These are phyloP conservation scores for Dovyalis caffra DNA, from an alignment of 345 rosid genomes.

Conservation along the genomic window DNA sequence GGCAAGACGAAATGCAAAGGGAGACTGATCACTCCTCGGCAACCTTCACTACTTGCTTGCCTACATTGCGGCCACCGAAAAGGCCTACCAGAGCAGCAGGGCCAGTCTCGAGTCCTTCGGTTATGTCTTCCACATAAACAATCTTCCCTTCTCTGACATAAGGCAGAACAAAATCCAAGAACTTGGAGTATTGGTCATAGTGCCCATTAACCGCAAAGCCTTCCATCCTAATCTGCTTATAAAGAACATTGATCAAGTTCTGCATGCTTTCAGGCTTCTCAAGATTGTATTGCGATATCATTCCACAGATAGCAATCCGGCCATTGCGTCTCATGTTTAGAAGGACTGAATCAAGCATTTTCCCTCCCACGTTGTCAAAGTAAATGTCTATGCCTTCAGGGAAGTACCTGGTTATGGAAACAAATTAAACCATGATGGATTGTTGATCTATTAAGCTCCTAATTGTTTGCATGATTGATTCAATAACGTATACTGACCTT, in stretches of 20 bases:
- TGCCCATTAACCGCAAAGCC: constrained; percentile 18
- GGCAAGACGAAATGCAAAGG: no score
- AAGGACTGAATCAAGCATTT: constrained; percentile 56
- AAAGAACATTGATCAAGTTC: constrained; percentile 8
- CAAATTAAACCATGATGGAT: no score
- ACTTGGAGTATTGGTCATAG: constrained; percentile 13
- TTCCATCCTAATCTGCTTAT: constrained; percentile 18
- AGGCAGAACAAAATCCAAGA: constrained; percentile 22
- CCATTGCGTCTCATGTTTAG: constrained; percentile 44
- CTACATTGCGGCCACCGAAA: constrained; percentile 22
- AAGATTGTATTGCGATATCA: constrained; percentile 60
- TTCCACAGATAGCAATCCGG: constrained; percentile 45
- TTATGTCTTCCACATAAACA: constrained; percentile 27
- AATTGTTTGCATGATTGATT: no score
- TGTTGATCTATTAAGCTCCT: no score
- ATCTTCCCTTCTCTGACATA: constrained; percentile 23
- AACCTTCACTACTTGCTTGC: constrained; percentile 25
- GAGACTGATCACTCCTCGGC: constrained; percentile 6
- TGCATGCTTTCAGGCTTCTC: constrained; percentile 27
- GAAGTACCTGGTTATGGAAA: constrained; percentile 32
- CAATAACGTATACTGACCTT: no score
- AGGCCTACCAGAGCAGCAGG: constrained; percentile 26
- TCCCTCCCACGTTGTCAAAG: constrained; percentile 56
- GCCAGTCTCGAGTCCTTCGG: constrained; percentile 20
- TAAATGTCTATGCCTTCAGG: constrained; percentile 61